Base-by-base conservation (phyloP, 352 stramenopile genomes). In the Phytophthora hybrid region DNA sequence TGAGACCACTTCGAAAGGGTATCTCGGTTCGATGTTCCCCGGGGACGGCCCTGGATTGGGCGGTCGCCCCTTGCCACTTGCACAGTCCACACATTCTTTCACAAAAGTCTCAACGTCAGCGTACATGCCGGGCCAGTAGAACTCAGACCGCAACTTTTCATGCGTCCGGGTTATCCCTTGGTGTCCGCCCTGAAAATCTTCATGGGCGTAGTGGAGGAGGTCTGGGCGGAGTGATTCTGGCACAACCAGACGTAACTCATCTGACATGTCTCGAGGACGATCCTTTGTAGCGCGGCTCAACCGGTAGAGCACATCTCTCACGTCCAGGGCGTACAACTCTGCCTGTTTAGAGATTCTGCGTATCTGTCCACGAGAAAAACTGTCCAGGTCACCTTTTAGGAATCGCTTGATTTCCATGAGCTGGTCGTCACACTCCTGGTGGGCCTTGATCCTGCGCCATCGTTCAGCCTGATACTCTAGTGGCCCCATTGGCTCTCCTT, bases 1-100 rank as follows among this genome's bases (percentile, higher is more conserved):
- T 26, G 59, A 64, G 2, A 74, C 49, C 0, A 64, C 23, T 18
- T 74, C 39, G 54, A 74, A 65, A 7, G 56, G 56, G 5, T 37
- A 19, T 7, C 46, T 65, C 0, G 14, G 23, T 3, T 55, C 9
- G 1, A 71, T 52, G 5, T 71, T 71, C n/a, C 64, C 47, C 1
- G 44, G 56, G 6, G 64, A 66, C 13, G 58, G 55, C 4, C 64
- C 63, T 8, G 21, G 46, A 4, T 56, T 56, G 0, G 32, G 19
- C 2, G 56, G 56, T 11, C 44, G 37, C 0, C 32, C 32, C 19
- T 71, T 71, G 26, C 37, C 37, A 44, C 37, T 44, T 4, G 37
- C 37, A 7, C 37, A 44, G 11, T 44, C 37, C 11, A 44, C 37
- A 4, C 37, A 44, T 2, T 44, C 37, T 0, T 44, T 44, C 11